These are phyloP conservation scores for Pyrenophora graminea DNA, from an alignment of 2,329 filamentous ascomycete species.

Conservation along the genomic window DNA sequence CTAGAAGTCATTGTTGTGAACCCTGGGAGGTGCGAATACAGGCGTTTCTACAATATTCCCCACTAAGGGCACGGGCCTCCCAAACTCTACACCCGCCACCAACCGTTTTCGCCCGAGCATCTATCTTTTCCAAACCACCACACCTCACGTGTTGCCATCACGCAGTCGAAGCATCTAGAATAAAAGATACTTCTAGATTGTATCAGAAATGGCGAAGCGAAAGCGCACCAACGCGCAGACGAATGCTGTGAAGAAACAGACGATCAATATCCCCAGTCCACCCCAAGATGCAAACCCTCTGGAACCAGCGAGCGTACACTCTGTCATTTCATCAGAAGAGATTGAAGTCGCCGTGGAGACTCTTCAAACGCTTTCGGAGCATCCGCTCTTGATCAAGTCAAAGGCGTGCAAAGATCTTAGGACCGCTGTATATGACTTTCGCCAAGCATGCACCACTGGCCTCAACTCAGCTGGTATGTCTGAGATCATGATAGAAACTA, in stretches of 20 bases:
- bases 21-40: not conserved
- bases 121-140: not conserved
- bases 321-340: conserved; percentile 65
- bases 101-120: not conserved
- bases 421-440: conserved; percentile 70
- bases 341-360: conserved; percentile 71
- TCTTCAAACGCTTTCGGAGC: conserved; percentile 60
- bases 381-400: conserved; percentile 68
- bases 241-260: conserved; percentile 30
- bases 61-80: conserved; percentile 10
- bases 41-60: not conserved
- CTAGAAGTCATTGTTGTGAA: not conserved
- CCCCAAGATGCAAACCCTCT: conserved; percentile 28
- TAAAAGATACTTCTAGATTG: not conserved
- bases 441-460: conserved; percentile 70
- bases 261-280: conserved; percentile 30
- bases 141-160: not conserved
- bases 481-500: not conserved
- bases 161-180: too few relatives aligned
- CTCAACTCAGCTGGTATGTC: conserved; percentile 59
- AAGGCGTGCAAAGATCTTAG: conserved; percentile 70
- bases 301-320: conserved; percentile 58
- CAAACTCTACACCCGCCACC: conserved; percentile 11
- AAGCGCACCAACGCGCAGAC: conserved; percentile 31
- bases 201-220: conserved; percentile 31